phyloP scores from a whole-genome alignment of 2,329 filamentous ascomycete species.

The Trichoderma sp. region DNA sequence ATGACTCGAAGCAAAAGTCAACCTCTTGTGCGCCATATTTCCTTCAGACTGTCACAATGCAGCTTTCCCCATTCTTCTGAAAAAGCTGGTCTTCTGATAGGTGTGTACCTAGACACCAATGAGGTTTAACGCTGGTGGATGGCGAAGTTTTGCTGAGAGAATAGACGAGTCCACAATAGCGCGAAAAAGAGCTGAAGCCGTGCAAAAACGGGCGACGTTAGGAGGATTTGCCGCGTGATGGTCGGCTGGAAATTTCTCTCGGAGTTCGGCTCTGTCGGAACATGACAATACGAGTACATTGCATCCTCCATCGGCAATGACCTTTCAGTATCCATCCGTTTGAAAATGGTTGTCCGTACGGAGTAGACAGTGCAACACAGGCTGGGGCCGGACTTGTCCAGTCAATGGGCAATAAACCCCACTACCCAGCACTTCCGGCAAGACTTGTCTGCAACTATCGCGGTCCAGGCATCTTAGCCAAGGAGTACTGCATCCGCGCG shows the following conservation, averaged over 20 bases:
- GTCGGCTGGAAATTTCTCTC: not conserved
- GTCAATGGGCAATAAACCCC: not conserved
- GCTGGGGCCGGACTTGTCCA: not conserved
- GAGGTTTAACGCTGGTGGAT: not conserved
- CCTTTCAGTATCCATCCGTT: not conserved
- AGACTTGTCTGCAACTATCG: not conserved
- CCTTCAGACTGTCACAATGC: not conserved
- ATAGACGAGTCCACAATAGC: slow-evolving; percentile 9
- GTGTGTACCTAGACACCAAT: not conserved
- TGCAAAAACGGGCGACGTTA: not conserved
- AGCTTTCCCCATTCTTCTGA: not conserved
- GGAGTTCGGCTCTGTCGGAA: slow-evolving; percentile 20
- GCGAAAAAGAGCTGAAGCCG: slow-evolving; percentile 19
- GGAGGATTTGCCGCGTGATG: slow-evolving; percentile 16
- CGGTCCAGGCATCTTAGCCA: not conserved
- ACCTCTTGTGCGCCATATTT: not conserved
- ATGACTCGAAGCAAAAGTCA: not conserved
- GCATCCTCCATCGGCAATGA: not conserved
- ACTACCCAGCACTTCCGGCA: not conserved
- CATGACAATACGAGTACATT: not conserved
- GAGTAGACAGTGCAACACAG: not conserved
- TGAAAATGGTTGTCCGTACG: not conserved
- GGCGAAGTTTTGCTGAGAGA: not conserved
- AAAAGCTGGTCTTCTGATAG: not conserved
- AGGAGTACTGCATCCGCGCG: not conserved